Evolutionary conservation across 805 yeast genomes (phyloP).

Genomic region (Yamadazyma nakazawae): DNA sequence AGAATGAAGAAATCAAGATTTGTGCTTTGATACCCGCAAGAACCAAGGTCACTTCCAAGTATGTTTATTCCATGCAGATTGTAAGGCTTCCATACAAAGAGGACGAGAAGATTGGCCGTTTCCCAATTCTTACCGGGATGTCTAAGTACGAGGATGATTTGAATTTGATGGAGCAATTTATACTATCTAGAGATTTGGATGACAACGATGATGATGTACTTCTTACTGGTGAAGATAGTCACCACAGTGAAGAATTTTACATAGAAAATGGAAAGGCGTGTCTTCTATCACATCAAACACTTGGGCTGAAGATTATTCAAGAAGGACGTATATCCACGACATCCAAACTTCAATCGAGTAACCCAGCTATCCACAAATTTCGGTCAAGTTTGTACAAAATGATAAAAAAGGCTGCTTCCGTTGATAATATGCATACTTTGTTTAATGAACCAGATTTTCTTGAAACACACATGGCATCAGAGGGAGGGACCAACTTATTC

Average conservation of each 20-base stretch:
- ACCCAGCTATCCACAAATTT: constrained; percentile 32
- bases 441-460: constrained; percentile 24
- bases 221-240: neutral
- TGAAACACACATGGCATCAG: constrained; percentile 17
- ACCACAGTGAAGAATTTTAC: neutral
- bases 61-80: constrained; percentile 44
- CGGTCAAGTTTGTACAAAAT: constrained; percentile 23
- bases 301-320: constrained; percentile 1
- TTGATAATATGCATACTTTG: constrained; percentile 18
- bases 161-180: constrained; percentile 30
- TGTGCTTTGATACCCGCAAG: constrained; percentile 53
- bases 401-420: constrained; percentile 19
- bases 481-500: constrained; percentile 26
- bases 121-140: constrained; percentile 27
- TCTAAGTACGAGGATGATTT: constrained; percentile 10
- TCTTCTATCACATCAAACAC: constrained; percentile 12
- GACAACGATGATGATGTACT: constrained; percentile 1
- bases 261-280: constrained; percentile 17
- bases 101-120: constrained; percentile 63
- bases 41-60: constrained; percentile 5
- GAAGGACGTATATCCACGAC: constrained; percentile 6
- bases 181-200: constrained; percentile 25
- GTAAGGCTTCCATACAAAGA: constrained; percentile 68
- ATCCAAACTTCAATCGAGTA: constrained; percentile 21
- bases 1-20: constrained; percentile 44